Evolutionary conservation across 768 basidiomycete genomes (phyloP), one percentile per base, ranked within the genome.

Genomic region (Mycena rosella): DNA sequence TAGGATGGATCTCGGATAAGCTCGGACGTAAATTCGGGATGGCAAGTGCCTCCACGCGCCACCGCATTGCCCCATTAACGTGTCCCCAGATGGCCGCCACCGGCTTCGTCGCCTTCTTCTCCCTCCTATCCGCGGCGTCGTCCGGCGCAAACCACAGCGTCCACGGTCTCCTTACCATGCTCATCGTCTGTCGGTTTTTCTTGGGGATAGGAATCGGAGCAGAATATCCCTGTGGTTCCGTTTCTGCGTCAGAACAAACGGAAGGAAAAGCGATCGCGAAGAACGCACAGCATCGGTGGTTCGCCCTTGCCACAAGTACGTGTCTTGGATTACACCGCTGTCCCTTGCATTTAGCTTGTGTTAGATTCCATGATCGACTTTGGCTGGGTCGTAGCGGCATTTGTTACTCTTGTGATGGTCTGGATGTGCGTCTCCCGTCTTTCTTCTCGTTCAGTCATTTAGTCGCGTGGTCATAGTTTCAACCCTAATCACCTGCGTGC

Each of bases 211-310:
- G 96, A 26, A 85, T 96, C 0, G 94, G 95, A 6, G 93, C 93
- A 6, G 93, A 94, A 77, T 96, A 96, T 70, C 96, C 96, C 9
- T 94, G 94, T 68, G 96, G 96, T 29, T 92, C 92, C 0, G 94
- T 96, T 18, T 93, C 95, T 6, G 92, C 91, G 9, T 91, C 94
- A 2, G 96, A 98, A 74, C 93, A 95, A 74, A 93, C 95, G 3
- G 96, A 98, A 77, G 92, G 94, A 76, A 83, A 87, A 13, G 88
- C 87, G 11, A 91, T 97, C 72, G 84, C 78, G 71, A 95, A 93
- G 79, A 89, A 89, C 59, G 86, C 92, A 5, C 96, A 95, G 74
- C 92, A 96, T 77, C 81, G 91, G 58, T 94, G 95, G 88, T 91
- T 98, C 74, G 89, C 92, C 7, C 85, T 95, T 30, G 94, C 96